Conservation (phyloP, 768 basidiomycete species). For the Botryobasidium botryosum region DNA sequence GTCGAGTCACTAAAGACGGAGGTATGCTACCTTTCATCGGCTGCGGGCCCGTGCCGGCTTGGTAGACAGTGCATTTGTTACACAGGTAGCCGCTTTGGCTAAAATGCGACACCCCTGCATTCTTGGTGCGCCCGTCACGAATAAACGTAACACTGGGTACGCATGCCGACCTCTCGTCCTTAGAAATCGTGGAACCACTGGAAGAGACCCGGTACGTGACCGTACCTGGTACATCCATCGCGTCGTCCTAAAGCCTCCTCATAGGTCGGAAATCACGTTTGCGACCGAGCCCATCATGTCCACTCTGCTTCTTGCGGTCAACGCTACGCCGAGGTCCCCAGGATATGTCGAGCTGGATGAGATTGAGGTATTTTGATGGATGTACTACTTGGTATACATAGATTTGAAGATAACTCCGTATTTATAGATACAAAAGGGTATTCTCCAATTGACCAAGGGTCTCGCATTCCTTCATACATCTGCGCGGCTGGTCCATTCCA, state of each 20-base stretch:
- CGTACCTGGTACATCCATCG: background rate
- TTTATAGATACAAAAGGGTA: conserved; percentile 81
- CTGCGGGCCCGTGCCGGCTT: background rate
- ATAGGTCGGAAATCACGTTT: conserved; percentile 58
- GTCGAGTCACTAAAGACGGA: conserved; percentile 82
- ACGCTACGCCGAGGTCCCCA: conserved; percentile 34
- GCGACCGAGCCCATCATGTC: conserved; percentile 84
- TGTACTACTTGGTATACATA: background rate
- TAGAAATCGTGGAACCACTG: conserved; percentile 94
- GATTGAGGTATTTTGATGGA: conserved; percentile 67
- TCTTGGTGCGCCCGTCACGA: conserved; percentile 35
- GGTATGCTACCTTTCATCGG: conserved; percentile 29
- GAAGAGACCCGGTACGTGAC: conserved; percentile 56
- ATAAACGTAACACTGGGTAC: too few relatives aligned
- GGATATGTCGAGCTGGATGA: conserved; percentile 79
- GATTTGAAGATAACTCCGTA: background rate
- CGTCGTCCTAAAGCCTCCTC: background rate
- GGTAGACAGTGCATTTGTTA: background rate
- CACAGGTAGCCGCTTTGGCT: conserved; percentile 65
- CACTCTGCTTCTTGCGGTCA: conserved; percentile 62
- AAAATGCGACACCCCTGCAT: conserved; percentile 86
- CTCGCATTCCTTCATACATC: conserved; percentile 82
- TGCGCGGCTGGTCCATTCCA: conserved; percentile 82
- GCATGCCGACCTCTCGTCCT: too few relatives aligned
- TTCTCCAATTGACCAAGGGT: conserved; percentile 82